Conservation (phyloP, 257 asterid genomes). For the Leptodermis oblonga region DNA sequence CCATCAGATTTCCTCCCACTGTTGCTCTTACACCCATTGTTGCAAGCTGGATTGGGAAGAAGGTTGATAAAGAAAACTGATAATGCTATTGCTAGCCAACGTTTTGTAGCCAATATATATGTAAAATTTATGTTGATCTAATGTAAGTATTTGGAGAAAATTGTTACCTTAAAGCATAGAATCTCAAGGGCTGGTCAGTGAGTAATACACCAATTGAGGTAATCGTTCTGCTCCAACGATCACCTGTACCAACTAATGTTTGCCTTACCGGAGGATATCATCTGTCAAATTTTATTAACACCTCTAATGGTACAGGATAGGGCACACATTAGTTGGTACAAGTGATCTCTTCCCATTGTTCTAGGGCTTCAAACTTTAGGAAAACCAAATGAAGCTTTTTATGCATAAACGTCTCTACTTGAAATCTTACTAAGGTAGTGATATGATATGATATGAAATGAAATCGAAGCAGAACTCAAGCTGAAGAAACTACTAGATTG, state of each 20-base stretch:
- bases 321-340: too few species aligned
- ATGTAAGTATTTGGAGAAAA: not conserved
- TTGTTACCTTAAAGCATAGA: not conserved
- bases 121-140: not conserved
- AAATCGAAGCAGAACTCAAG: not conserved
- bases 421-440: too few species aligned
- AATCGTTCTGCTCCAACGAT: too few species aligned
- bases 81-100: not conserved
- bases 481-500: not conserved
- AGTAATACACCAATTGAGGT: not conserved
- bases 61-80: constrained; percentile 59
- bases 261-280: too few species aligned
- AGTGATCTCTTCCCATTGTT: too few species aligned
- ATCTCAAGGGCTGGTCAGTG: not conserved
- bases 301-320: too few species aligned
- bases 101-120: not conserved
- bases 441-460: not conserved
- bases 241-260: too few species aligned
- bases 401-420: too few species aligned
- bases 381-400: too few species aligned
- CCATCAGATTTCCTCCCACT: constrained; percentile 92
- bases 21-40: constrained; percentile 93
- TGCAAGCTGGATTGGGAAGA: constrained; percentile 91
- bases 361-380: not conserved
- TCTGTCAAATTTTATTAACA: too few species aligned